Conservation (phyloP, 2,329 filamentous ascomycete genomes). For the Rachicladosporium sp. region DNA sequence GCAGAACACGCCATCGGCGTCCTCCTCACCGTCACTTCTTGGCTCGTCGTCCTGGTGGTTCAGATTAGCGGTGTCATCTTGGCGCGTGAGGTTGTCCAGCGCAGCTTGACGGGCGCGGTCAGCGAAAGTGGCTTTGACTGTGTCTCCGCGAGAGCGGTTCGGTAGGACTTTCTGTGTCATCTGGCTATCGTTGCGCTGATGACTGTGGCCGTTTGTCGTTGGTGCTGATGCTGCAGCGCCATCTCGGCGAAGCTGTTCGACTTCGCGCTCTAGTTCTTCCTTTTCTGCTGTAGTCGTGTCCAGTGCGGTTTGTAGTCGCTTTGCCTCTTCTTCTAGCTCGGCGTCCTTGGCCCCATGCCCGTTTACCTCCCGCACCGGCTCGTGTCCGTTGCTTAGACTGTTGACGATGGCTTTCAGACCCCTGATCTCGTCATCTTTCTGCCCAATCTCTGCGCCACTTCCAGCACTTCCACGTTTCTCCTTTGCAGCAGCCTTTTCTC, state of each 20-base stretch:
- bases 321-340: conserved; percentile 33
- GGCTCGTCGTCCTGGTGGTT: conserved; percentile 41
- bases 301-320: conserved; percentile 45
- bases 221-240: conserved; percentile 1
- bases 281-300: conserved; percentile 72
- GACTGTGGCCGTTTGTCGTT: conserved; percentile 27
- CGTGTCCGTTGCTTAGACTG: conserved; percentile 68
- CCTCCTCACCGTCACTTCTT: conserved; percentile 36
- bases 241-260: conserved; percentile 48
- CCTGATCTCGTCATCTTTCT: conserved; percentile 93
- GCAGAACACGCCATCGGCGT: conserved; percentile 56
- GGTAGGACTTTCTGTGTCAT: conserved; percentile 15
- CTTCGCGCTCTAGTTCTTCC: conserved; percentile 72
- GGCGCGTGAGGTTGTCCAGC: conserved; percentile 1
- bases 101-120: conserved; percentile 51
- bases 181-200: conserved; percentile 27
- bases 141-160: conserved; percentile 33
- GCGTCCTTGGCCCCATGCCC: not conserved
- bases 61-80: conserved; percentile 7
- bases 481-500: conserved; percentile 62
- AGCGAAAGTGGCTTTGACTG: conserved; percentile 47
- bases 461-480: conserved; percentile 35
- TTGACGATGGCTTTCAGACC: conserved; percentile 97
- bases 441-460: conserved; percentile 60
- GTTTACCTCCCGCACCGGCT: conserved; percentile 1